Conservation (phyloP, 1,284 basidiomycete species). For the Cutaneotrichosporon sp. region DNA sequence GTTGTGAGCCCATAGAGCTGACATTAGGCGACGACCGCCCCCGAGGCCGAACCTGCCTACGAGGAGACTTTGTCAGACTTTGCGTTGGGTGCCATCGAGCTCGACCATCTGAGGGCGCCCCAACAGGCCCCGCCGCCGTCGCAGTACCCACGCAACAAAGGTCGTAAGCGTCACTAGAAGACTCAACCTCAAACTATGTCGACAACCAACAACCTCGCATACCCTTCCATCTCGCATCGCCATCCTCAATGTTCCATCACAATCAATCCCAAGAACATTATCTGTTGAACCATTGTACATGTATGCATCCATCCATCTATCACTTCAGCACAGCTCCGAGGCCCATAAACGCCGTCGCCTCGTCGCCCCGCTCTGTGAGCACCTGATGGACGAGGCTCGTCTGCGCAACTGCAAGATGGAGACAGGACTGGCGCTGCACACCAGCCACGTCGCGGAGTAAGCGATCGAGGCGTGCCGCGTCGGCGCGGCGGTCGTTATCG, state of each 20-base stretch:
- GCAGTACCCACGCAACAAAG: conserved; percentile 4
- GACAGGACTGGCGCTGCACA: conserved; percentile 14
- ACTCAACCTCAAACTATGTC: not conserved
- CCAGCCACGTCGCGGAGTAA: conserved; percentile 17
- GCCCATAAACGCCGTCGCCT: conserved; percentile 20
- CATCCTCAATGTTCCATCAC: not conserved
- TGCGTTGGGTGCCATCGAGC: not conserved
- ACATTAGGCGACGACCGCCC: not conserved
- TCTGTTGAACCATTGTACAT: not conserved
- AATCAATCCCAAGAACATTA: not conserved
- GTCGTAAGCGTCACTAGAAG: not conserved
- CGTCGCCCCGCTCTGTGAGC: conserved; percentile 17
- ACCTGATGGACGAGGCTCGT: conserved; percentile 21
- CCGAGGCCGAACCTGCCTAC: not conserved
- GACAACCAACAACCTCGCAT: not conserved
- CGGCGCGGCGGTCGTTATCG: not conserved
- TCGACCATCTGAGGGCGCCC: not conserved
- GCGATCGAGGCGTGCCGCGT: conserved; percentile 12
- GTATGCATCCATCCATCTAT: not conserved
- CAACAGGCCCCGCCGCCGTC: not conserved
- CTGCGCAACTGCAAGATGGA: conserved; percentile 22
- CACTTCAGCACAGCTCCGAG: conserved; percentile 13
- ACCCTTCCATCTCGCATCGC: not conserved
- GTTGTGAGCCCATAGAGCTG: not conserved
- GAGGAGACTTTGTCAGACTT: not conserved